Base-by-base conservation (phyloP, 371 early-diverging fungal genomes). In the Blakeslea trispora region DNA sequence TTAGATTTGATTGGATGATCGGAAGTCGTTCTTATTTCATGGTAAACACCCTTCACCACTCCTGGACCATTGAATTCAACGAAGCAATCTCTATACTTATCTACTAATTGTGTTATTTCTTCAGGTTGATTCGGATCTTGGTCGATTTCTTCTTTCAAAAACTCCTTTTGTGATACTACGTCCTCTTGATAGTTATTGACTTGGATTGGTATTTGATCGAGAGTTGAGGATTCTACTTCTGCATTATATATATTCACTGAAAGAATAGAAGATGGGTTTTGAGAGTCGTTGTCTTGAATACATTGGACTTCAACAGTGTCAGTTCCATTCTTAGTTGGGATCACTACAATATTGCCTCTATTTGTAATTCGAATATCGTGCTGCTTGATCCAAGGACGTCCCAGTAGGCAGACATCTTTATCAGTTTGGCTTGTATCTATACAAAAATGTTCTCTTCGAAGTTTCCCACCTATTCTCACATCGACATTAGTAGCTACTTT, bases 111-210 rank as follows among this genome's bases (percentile, higher is more conserved):
- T 7, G n/a, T 5, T 14, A 17, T 21, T 14, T 40, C 19, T 24
- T 17, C 3, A n/a, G n/a, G n/a, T n/a, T n/a, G n/a, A 8, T 10
- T 7, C 5, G 47, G 11, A 1, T 40, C 48, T 9, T 47, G 24
- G 2, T 15, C 18, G 8, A 8, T 37, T 28, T 28, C 42, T 31
- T 2, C 17, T 32, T 3, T 34, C 1, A 13, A 18, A 10, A 48
- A 32, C 15, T 28, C 48, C 2, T 4, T 4, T 37, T 48, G 31
- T 0, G 45, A 50, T 4, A 57, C 45, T 0, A 57, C 41, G 11
- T 57, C 57, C 35, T 57, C 57, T 22, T 45, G 37, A 17, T 50
- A 50, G n/a, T n/a, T n/a, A n/a, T n/a, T n/a, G n/a, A n/a, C n/a
- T n/a, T n/a, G n/a, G n/a, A n/a, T n/a, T n/a, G n/a, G n/a, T n/a